Conservation (phyloP, 768 basidiomycete genomes). For the Xanthoconium stramineum region DNA sequence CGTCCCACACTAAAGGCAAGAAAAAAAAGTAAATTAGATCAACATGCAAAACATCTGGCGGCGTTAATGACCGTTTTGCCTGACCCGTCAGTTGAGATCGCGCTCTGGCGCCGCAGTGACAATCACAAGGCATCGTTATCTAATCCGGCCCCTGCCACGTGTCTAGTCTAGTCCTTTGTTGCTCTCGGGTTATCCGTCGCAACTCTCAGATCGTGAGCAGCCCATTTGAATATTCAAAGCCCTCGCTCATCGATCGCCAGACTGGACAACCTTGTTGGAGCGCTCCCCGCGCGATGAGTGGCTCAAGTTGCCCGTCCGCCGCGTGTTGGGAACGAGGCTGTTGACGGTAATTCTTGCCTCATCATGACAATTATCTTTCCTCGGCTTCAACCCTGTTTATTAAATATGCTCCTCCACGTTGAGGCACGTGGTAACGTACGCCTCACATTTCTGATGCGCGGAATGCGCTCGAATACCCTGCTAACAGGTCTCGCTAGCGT, state of each 20-base stretch:
- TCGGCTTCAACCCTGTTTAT: slow-evolving; percentile 22
- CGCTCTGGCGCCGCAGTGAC: slow-evolving; percentile 15
- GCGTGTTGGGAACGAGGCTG: slow-evolving; percentile 31
- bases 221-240: not conserved
- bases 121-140: slow-evolving; percentile 19
- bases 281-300: slow-evolving; percentile 14
- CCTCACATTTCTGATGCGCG: slow-evolving; percentile 10
- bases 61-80: slow-evolving; percentile 23
- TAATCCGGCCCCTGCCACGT: slow-evolving; percentile 27
- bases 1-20: slow-evolving; percentile 51
- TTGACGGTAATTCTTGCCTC: slow-evolving; percentile 22
- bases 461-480: not conserved
- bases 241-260: not conserved
- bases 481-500: slow-evolving; percentile 1
- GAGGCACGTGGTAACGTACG: slow-evolving; percentile 16
- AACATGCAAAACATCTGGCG: slow-evolving; percentile 19
- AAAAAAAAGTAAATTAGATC: slow-evolving; percentile 57
- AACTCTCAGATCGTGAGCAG: slow-evolving; percentile 1
- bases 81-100: slow-evolving; percentile 17
- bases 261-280: not conserved
- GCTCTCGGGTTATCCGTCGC: not conserved
- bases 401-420: slow-evolving; percentile 7
- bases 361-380: slow-evolving; percentile 22
- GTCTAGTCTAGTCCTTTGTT: slow-evolving; percentile 4
- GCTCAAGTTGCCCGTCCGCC: slow-evolving; percentile 14